Base-by-base conservation (phyloP, 805 yeast species). In the Hanseniaspora thailandica region DNA sequence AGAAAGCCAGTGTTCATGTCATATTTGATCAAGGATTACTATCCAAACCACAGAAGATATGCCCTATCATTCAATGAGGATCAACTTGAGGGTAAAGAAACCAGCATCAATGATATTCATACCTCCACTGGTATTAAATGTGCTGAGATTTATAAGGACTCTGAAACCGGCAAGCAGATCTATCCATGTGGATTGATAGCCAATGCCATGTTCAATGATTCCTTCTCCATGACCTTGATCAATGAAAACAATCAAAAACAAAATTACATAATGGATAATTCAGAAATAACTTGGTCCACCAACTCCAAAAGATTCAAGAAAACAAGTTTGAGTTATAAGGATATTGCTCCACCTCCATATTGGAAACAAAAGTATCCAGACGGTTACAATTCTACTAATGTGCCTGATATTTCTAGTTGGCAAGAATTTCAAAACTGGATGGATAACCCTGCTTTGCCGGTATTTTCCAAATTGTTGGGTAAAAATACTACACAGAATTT, bases 181-280 rank as follows among this genome's bases (percentile, higher is more conserved):
- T 90, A 90, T 65, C 98, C 98, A 17, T 93, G 97, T 70, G 98
- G 98, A 0, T 74, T 90, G 48, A 87, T 90, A 58, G 95, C 97
- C 50, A 90, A 90, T 69, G 86, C 97, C 0, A 68, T 77, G 66
- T 90, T 93, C 74, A 90, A 90, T 67, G 98, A 90, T 63, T 79
- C 96, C 3, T 82, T 86, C 62, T 70, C 80, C 5, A 65, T 70
- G 38, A 59, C 61, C 53, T 57, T 66, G 45, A 57, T 55, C 1
- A 66, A 66, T 49, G 60, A 64, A 9, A 55, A 54, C 25, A 31
- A 45, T 41, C 52, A 55, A 8, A 34, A 22, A 6, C 46, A 53
- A 33, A 52, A 55, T 34, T 34, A 67, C 57, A 69, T 62, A 12
- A 66, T 80, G 59, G 64, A 76, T 3, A 73, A 76, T 56, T 64